A percentile compares a stretch with the other conserved stretches of the same genome.
Evolutionary conservation across 2,329 filamentous ascomycete species (phyloP).

Genomic region (Chaetomiaceae sp.): DNA sequence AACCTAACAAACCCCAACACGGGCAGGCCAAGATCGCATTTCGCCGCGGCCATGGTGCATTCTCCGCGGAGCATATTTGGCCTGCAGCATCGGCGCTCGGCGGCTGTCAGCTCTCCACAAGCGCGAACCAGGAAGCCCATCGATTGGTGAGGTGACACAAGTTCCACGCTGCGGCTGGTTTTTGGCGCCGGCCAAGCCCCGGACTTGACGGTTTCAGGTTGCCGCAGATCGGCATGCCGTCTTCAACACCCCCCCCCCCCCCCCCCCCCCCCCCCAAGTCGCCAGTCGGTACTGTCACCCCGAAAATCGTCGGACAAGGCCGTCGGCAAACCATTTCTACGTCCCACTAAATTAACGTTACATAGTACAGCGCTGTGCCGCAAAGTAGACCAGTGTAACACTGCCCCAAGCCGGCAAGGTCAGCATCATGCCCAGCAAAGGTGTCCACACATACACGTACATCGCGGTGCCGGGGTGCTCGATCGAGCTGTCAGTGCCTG

Average conservation of each 20-base stretch:
- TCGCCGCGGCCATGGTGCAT: not conserved
- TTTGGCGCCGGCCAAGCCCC: constrained; percentile 7
- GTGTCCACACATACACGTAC: constrained; percentile 37
- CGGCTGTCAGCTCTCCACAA: constrained; percentile 7
- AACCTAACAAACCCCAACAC: not conserved
- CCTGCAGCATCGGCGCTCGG: not conserved
- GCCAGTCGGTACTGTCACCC: too few relatives aligned
- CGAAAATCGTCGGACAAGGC: not conserved
- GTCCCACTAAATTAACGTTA: too few relatives aligned
- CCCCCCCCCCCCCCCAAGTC: too few relatives aligned
- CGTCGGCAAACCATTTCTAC: too few relatives aligned
- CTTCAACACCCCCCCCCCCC: not conserved
- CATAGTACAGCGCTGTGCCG: too few relatives aligned
- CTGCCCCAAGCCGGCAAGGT: too few relatives aligned
- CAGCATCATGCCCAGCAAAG: constrained; percentile 40
- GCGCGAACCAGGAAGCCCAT: not conserved
- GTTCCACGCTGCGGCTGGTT: not conserved
- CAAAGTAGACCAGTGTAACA: too few relatives aligned
- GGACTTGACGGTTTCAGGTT: not conserved
- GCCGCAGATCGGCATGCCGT: not conserved
- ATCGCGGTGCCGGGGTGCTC: constrained; percentile 37
- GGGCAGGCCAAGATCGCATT: too few relatives aligned
- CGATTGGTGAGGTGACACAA: not conserved
- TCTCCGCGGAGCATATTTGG: not conserved
- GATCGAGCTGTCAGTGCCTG: constrained; percentile 44